Base-by-base conservation (phyloP, 371 early-diverging fungal species). In the Smittium culicis region DNA sequence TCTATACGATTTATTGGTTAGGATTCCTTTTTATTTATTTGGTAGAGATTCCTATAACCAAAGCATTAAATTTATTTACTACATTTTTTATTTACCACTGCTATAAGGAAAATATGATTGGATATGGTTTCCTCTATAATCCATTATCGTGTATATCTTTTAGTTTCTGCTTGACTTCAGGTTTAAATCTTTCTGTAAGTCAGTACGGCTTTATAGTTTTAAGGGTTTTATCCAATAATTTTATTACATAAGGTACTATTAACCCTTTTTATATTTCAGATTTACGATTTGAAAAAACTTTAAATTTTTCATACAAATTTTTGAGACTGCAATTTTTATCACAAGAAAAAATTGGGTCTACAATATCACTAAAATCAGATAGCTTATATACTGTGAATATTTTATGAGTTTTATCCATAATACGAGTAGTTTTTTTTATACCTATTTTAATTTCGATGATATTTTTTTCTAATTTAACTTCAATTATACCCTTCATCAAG, bases 1-100 rank as follows among this genome's bases (percentile, higher is more conserved):
- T 71, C 61, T n/a, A 80, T 70, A 0, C 56, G 11, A 11, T 77
- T 79, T n/a, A 81, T 24, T 0, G 78, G 77, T 58, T 79, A 73
- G 0, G 71, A 59, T 62, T 83, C 75, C 33, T 73, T 72, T 20
- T 75, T 69, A 11, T 80, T 83, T 1, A 78, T 58, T 29, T 66
- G 45, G 68, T 85, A 82, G 8, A 85, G 62, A 0, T 69, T 76
- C 30, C 79, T 71, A 66, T 82, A 82, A 58, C 82, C 82, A 0
- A 79, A 66, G 64, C 80, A 83, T 30, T 81, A 16, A 0, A 79
- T 69, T 35, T 79, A 56, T 1, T 67, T 35, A 1, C 79, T 77
- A 60, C 77, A 73, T 54, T 74, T 71, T 67, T 82, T 78, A 17
- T 68, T 67, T 1, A 75, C 79, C 64, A 80, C 74, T 33, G 73